A percentile compares a stretch with the other conserved stretches of the same genome.
These are phyloP conservation scores for Polychaeton citri DNA, from an alignment of 2,329 filamentous ascomycete species.

Conservation along the genomic window DNA sequence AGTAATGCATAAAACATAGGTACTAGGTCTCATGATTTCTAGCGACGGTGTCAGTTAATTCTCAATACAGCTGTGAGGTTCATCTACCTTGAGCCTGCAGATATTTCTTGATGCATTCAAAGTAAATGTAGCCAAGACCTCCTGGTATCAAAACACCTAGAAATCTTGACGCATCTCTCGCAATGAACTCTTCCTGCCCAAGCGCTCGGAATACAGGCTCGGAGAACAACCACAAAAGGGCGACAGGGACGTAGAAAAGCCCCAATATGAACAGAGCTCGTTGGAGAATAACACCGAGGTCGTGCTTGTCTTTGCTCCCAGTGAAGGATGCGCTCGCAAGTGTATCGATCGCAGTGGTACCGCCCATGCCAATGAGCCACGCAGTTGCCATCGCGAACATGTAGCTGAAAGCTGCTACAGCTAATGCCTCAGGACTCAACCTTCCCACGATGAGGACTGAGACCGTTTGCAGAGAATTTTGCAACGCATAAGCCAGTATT, in stretches of 20 bases:
- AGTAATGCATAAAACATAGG: conserved; percentile 47
- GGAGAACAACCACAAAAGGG: conserved; percentile 60
- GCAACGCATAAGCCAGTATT: conserved; percentile 71
- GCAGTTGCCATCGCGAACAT: conserved; percentile 89
- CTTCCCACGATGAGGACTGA: conserved; percentile 73
- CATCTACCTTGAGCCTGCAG: conserved; percentile 37
- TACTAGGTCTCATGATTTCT: conserved; percentile 51
- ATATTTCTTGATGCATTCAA: conserved; percentile 59
- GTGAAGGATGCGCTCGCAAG: conserved; percentile 74
- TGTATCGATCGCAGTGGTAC: conserved; percentile 76
- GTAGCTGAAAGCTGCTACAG: conserved; percentile 74
- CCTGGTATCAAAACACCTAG: conserved; percentile 63
- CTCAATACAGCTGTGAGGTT: conserved; percentile 26
- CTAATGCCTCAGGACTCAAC: conserved; percentile 64
- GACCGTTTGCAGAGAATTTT: conserved; percentile 72
- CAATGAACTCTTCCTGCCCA: conserved; percentile 68
- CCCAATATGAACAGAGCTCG: conserved; percentile 60
- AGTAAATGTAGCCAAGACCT: conserved; percentile 76
- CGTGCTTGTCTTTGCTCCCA: conserved; percentile 62
- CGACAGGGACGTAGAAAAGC: conserved; percentile 59
- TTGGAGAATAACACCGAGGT: conserved; percentile 67
- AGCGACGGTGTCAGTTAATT: background rate
- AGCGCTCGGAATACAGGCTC: conserved; percentile 60
- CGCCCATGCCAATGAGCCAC: conserved; percentile 75
- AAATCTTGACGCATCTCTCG: conserved; percentile 58